These are phyloP conservation scores for Waltiozyma sp. DNA, from an alignment of 1,139 yeast species.

Conservation along the genomic window DNA sequence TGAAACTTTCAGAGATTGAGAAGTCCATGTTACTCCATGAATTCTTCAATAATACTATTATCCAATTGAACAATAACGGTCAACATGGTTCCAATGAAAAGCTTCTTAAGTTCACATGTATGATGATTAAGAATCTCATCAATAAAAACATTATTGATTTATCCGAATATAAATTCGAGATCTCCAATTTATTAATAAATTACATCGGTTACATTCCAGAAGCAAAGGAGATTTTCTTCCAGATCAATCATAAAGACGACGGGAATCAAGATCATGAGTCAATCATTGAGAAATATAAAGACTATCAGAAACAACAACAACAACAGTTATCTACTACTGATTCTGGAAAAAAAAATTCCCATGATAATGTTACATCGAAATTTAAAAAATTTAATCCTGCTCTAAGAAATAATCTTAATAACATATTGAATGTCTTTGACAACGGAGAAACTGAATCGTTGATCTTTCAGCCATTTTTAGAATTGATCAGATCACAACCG, in stretches of 20 bases:
- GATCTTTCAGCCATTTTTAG: constrained; percentile 18
- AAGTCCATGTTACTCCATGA: constrained; percentile 59
- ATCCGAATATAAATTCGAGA: constrained; percentile 42
- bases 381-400: constrained; percentile 14
- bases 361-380: constrained; percentile 1
- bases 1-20: constrained; percentile 45
- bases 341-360: no score
- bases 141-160: constrained; percentile 34
- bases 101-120: constrained; percentile 43
- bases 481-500: constrained; percentile 11
- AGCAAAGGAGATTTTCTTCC: constrained; percentile 28
- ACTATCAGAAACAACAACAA: constrained; percentile 1
- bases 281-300: neutral
- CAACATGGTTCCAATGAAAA: neutral
- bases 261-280: neutral
- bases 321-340: neutral
- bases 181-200: constrained; percentile 45
- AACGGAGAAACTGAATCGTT: constrained; percentile 9
- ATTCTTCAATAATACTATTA: constrained; percentile 36
- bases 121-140: constrained; percentile 45
- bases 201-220: constrained; percentile 49
- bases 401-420: constrained; percentile 13
- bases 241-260: constrained; percentile 14
- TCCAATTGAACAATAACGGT: neutral
- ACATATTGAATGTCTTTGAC: constrained; percentile 16